These are phyloP conservation scores for Aureobasidium subglaciale DNA, from an alignment of 2,329 filamentous ascomycete genomes.

Conservation along the genomic window DNA sequence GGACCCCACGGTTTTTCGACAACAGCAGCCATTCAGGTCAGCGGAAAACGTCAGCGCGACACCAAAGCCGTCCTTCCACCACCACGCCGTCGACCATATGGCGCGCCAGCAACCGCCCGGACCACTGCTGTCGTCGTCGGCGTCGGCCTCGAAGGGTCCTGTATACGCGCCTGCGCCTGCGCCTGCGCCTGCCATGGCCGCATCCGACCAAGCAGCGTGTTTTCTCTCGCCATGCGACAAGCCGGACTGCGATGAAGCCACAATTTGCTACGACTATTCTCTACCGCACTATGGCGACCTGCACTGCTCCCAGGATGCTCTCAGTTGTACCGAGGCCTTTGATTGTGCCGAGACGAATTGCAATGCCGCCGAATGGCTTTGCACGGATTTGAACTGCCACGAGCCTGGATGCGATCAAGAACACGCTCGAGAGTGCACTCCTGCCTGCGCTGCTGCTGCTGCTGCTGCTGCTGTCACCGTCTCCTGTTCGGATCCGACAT, in stretches of 20 bases:
- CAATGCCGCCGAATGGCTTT: slow-evolving; percentile 3
- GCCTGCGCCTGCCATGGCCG: neutral
- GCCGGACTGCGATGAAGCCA: slow-evolving; percentile 28
- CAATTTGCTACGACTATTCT: slow-evolving; percentile 16
- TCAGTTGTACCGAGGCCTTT: neutral
- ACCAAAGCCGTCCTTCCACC: neutral
- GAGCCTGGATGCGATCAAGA: slow-evolving; percentile 7
- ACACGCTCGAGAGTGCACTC: slow-evolving; percentile 16
- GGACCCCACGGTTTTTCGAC: slow-evolving; percentile 11
- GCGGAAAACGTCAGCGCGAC: slow-evolving; percentile 14
- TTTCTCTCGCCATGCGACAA: slow-evolving; percentile 27
- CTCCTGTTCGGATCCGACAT: slow-evolving; percentile 2
- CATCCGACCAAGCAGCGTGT: neutral
- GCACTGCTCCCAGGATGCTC: neutral
- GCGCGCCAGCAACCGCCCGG: neutral
- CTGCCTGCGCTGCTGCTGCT: neutral
- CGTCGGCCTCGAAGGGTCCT: neutral
- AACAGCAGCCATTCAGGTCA: neutral
- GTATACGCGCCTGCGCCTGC: neutral
- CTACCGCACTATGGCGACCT: slow-evolving; percentile 1
- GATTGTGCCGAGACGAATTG: slow-evolving; percentile 8
- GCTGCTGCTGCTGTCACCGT: neutral
- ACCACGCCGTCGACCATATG: slow-evolving; percentile 11
- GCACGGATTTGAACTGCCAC: neutral
- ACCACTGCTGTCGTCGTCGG: neutral